Percentiles rank a stretch among this genome's conserved stretches.
Conservation (phyloP, 2,329 filamentous ascomycete species). For the Aureobasidium sp. region DNA sequence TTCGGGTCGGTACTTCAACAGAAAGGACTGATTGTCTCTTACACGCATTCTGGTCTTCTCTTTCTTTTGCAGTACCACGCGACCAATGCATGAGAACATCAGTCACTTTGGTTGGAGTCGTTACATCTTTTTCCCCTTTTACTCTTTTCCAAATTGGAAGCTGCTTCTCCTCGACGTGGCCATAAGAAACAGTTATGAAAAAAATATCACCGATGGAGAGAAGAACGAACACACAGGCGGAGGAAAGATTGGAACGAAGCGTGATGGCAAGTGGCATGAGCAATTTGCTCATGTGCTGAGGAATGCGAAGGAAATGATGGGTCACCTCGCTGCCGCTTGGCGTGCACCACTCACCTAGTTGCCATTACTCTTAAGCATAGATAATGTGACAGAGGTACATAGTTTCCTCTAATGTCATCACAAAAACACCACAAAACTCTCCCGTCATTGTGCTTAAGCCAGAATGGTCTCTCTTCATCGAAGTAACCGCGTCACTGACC, state of each 20-base stretch:
- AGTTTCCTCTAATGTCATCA: slow-evolving; percentile 1
- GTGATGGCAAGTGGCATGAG: not conserved
- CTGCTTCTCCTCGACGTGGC: not conserved
- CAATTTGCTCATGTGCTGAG: not conserved
- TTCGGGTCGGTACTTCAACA: not conserved
- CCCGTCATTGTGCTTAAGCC: too few relatives aligned
- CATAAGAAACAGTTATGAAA: slow-evolving; percentile 8
- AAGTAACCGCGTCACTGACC: too few relatives aligned
- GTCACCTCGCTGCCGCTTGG: not conserved
- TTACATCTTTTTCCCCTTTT: not conserved
- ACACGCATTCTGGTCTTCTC: not conserved
- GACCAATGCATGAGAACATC: not conserved
- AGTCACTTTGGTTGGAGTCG: not conserved
- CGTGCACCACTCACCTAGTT: not conserved
- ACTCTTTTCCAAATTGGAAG: not conserved
- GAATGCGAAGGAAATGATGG: slow-evolving; percentile 1
- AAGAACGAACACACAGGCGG: not conserved
- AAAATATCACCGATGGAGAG: not conserved
- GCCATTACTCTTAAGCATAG: slow-evolving; percentile 3
- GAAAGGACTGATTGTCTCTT: not conserved
- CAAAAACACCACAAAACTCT: not conserved
- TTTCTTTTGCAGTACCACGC: not conserved
- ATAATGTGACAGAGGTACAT: slow-evolving; percentile 1
- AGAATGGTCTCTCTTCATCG: not conserved
- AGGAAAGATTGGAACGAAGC: not conserved